Evolutionary conservation across 2,329 filamentous ascomycete genomes (phyloP), one percentile per base, ranked within the genome.

Genomic region (Epichloe typhina): DNA sequence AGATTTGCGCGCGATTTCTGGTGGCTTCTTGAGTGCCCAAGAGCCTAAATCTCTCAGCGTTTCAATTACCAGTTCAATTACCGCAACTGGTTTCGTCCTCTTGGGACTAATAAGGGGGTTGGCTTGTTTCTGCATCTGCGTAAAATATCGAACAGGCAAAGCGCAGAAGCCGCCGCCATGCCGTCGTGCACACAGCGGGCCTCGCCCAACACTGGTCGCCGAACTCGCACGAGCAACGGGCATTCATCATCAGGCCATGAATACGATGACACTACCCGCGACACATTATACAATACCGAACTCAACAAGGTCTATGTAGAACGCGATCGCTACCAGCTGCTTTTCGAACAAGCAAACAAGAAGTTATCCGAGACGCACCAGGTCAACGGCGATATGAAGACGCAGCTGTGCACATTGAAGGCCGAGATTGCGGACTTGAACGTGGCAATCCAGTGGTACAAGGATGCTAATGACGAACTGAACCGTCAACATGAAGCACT

Each of bases 291-390:
- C 33, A 54, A 60, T 47, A 61, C 59, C 8, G 50, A 59, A 41
- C 50, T 61, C 47, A 61, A 62, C 56, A 58, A 57, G 50, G 49
- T 51, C 48, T 38, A 47, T 26, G 53, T 49, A 5, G 59, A 61
- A 15, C 50, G 54, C 33, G 58, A 62, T 50, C 54, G 52, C 36
- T 61, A 64, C 52, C 57, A 62, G 51, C 51, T 47, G 15, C 55
- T 56, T 46, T 56, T 60, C 39, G 60, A 65, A 37, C 55, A 59
- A 50, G 59, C 61, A 47, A 63, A 53, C 49, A 58, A 60, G 52
- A 65, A 63, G 54, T 53, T 65, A 31, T 57, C 61, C 21, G 61
- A 65, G 42, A 52, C 53, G 33, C 61, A 56, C 39, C 33, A 53
- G 26, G 45, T 50, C 47, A 54, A 55, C 13, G 46, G 55, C 39